Percentiles rank a stretch among this genome's conserved stretches.
Evolutionary conservation across 148 eudicot species (phyloP).

Genomic region (Amaranthus hypochondriacus): DNA sequence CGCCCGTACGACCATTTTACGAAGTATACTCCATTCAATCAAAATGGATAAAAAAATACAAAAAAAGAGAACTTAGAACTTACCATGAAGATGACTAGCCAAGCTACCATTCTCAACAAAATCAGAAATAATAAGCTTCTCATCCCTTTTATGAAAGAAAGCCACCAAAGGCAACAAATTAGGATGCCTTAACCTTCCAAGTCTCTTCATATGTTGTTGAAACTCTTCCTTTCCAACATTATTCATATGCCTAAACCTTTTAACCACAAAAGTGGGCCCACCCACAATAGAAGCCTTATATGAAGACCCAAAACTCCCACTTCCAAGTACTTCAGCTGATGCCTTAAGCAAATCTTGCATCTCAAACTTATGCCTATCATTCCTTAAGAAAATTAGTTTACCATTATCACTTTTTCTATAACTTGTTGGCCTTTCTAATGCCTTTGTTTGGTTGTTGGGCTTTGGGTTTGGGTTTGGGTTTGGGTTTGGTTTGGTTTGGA

Average conservation of each 20-base stretch:
- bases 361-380: conserved; percentile 51
- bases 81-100: conserved; percentile 88
- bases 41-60: background rate
- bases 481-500: background rate
- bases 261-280: conserved; percentile 61
- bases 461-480: background rate
- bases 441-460: conserved; percentile 9
- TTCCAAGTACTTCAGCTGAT: conserved; percentile 76
- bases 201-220: conserved; percentile 59
- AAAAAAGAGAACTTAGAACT: conserved; percentile 10
- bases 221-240: conserved; percentile 69
- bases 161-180: conserved; percentile 79
- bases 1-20: no score
- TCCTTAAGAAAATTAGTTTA: conserved; percentile 47
- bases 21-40: background rate
- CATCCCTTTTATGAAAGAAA: conserved; percentile 72
- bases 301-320: conserved; percentile 85
- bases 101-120: conserved; percentile 81
- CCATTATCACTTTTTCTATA: conserved; percentile 41
- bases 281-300: conserved; percentile 59
- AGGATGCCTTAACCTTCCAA: conserved; percentile 65
- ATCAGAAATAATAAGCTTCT: conserved; percentile 72
- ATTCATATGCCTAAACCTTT: conserved; percentile 78
- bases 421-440: conserved; percentile 30
- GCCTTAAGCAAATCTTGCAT: conserved; percentile 74